Percentiles rank a stretch among this genome's conserved stretches.
Conservation (phyloP, 352 stramenopile genomes). For the Globisporangium yorkense region DNA sequence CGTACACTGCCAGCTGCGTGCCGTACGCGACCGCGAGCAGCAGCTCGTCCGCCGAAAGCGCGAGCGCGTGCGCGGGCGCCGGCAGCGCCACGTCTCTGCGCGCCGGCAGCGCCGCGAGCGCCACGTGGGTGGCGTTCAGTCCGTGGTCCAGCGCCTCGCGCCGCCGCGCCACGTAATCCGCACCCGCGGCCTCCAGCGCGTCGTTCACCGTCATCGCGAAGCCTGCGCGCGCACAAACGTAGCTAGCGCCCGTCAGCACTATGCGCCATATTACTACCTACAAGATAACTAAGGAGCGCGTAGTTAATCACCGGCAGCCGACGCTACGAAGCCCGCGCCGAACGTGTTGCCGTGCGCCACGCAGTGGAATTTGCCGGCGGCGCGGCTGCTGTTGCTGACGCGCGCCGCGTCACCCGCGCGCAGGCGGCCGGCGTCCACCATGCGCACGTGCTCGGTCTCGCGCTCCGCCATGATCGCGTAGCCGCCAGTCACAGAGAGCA, state of each 20-base stretch:
- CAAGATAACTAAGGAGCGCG: not conserved
- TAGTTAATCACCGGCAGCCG: constrained; percentile 22
- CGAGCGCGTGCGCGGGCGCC: constrained; percentile 38
- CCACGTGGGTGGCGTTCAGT: constrained; percentile 41
- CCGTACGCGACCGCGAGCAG: constrained; percentile 47
- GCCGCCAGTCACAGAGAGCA: not conserved
- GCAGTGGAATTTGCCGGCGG: constrained; percentile 43
- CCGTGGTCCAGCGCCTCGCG: constrained; percentile 50
- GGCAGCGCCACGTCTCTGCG: constrained; percentile 31
- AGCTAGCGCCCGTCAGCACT: not conserved
- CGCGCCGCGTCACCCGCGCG: constrained; percentile 31
- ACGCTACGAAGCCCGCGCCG: constrained; percentile 47
- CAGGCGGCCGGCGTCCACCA: constrained; percentile 61
- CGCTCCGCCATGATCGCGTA: constrained; percentile 22
- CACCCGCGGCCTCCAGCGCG: constrained; percentile 23
- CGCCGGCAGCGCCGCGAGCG: constrained; percentile 30
- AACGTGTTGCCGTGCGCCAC: constrained; percentile 57
- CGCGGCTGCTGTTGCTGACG: constrained; percentile 12
- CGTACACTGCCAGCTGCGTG: constrained; percentile 39
- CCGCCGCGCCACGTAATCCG: constrained; percentile 38
- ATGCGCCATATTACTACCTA: too few species aligned
- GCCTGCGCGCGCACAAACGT: constrained; percentile 13
- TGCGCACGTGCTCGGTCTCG: constrained; percentile 72
- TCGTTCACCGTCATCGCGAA: constrained; percentile 37
- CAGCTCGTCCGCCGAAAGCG: constrained; percentile 47